These are phyloP conservation scores for Pseudocercospora pini-densiflorae DNA, from an alignment of 2,329 filamentous ascomycete species.

Conservation along the genomic window DNA sequence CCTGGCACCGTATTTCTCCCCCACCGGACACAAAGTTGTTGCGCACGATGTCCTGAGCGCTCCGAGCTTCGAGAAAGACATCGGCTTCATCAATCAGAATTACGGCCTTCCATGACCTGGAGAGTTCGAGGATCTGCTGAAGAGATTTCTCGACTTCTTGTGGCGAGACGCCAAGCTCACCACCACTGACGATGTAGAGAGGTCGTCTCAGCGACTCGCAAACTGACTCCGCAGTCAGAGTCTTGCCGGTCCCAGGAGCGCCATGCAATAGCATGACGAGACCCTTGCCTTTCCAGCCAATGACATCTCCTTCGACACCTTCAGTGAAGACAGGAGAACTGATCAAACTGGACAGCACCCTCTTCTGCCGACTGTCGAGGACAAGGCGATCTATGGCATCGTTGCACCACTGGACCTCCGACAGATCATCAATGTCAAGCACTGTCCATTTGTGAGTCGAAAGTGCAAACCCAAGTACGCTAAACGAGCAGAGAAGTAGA, in stretches of 20 bases:
- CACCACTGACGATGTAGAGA: slow-evolving; percentile 42
- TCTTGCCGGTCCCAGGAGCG: slow-evolving; percentile 45
- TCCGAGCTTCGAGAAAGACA: slow-evolving; percentile 76
- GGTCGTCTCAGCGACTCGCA: slow-evolving; percentile 43
- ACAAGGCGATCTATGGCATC: slow-evolving; percentile 13
- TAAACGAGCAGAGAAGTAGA: slow-evolving; percentile 9
- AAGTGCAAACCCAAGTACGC: slow-evolving; percentile 10
- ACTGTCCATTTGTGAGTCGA: slow-evolving; percentile 4
- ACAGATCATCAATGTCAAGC: slow-evolving; percentile 6
- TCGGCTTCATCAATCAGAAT: slow-evolving; percentile 52
- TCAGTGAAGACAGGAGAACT: slow-evolving; percentile 17
- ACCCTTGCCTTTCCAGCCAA: slow-evolving; percentile 32
- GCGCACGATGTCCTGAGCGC: slow-evolving; percentile 11
- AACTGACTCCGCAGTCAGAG: slow-evolving; percentile 43
- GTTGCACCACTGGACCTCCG: not conserved
- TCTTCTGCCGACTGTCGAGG: slow-evolving; percentile 2
- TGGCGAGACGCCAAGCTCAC: slow-evolving; percentile 16
- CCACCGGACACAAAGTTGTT: slow-evolving; percentile 12
- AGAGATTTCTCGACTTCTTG: slow-evolving; percentile 11
- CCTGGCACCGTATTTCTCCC: not conserved
- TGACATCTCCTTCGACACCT: slow-evolving; percentile 14
- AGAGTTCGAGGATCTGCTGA: slow-evolving; percentile 7
- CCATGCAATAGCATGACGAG: slow-evolving; percentile 44
- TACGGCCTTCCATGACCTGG: slow-evolving; percentile 21
- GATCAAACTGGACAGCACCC: slow-evolving; percentile 12